Base-by-base conservation (phyloP, 2,329 filamentous ascomycete species). In the Colletotrichum sp. region DNA sequence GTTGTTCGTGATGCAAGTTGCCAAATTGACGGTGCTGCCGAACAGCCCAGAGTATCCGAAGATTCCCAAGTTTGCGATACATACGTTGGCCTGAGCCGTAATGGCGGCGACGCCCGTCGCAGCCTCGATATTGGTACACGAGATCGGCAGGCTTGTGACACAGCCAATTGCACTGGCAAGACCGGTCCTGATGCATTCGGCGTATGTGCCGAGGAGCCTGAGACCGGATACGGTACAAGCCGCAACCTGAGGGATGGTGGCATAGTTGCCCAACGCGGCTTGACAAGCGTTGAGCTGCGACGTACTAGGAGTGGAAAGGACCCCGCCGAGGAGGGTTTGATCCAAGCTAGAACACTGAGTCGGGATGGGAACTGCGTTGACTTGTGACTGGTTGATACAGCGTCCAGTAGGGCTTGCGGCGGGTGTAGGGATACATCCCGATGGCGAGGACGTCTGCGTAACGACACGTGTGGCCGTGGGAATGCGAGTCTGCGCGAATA, bases 401-500 rank as follows among this genome's bases (percentile, higher is more conserved):
- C 18, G 13, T 6, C 28, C 18, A 39, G 55, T n/a, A 2, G 52
- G 6, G 8, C 32, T 30, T 3, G 69, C 18, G 2, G 15, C 24
- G 2, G 69, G 72, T 8, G 72, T 72, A 3, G 72, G 28, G 4
- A 75, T 62, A 30, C 72, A 75, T 8, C 72, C 72, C 2, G 72
- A 55, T 6, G 69, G 69, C 15, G 34, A 26, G 5, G 21, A 72
- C 7, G 72, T 62, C 16, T n/a, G 15, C 2, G 62, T 64, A 15
- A 59, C 15, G 12, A 39, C 39, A 0, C 65, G 65, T 15, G 52
- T 70, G 12, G 63, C 59, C 9, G 65, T 55, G 7, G 36, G 24
- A 16, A 75, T 64, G 3, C 32, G 62, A 26, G 66, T 69, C 52
- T 59, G 13, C 5, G 52, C 66, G 2, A 69, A 18, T 0, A 69